These are phyloP conservation scores for Cladorrhinum samala DNA, from an alignment of 495 filamentous ascomycete species.

Conservation along the genomic window DNA sequence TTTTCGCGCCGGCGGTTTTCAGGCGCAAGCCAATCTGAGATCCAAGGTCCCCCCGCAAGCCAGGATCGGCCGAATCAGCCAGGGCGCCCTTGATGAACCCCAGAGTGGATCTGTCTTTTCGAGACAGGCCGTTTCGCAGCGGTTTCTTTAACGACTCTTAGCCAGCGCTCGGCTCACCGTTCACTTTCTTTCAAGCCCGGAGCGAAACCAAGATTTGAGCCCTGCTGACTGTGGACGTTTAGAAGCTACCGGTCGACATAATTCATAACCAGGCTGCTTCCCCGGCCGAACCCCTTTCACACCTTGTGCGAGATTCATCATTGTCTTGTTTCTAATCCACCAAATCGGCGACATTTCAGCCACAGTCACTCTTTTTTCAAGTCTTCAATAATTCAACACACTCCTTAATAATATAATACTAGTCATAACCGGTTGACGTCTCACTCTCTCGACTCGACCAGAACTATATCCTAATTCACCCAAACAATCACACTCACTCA, in stretches of 20 bases:
- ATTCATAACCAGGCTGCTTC: constrained; percentile 32
- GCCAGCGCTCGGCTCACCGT: not conserved
- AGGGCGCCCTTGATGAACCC: constrained; percentile 21
- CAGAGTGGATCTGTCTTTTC: constrained; percentile 20
- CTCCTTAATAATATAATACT: constrained; percentile 51
- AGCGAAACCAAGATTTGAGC: constrained; percentile 13
- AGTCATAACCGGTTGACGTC: constrained; percentile 33
- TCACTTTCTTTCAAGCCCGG: not conserved
- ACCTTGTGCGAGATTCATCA: constrained; percentile 29
- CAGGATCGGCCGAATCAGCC: constrained; percentile 19
- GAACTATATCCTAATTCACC: constrained; percentile 19
- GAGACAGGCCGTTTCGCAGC: constrained; percentile 18
- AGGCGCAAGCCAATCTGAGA: constrained; percentile 1
- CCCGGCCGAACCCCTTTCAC: constrained; percentile 33
- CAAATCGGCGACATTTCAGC: constrained; percentile 31
- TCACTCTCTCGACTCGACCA: constrained; percentile 42
- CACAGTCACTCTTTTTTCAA: constrained; percentile 46
- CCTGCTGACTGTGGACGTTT: constrained; percentile 18
- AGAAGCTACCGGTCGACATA: constrained; percentile 26
- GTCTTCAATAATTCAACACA: constrained; percentile 40
- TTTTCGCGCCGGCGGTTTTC: not conserved
- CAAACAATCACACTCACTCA: constrained; percentile 4
- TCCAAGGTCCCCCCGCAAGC: constrained; percentile 2
- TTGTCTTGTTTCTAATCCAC: constrained; percentile 18
- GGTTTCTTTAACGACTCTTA: not conserved